These are phyloP conservation scores for Calonectria leucothoes DNA, from an alignment of 2,329 filamentous ascomycete genomes.

Conservation along the genomic window DNA sequence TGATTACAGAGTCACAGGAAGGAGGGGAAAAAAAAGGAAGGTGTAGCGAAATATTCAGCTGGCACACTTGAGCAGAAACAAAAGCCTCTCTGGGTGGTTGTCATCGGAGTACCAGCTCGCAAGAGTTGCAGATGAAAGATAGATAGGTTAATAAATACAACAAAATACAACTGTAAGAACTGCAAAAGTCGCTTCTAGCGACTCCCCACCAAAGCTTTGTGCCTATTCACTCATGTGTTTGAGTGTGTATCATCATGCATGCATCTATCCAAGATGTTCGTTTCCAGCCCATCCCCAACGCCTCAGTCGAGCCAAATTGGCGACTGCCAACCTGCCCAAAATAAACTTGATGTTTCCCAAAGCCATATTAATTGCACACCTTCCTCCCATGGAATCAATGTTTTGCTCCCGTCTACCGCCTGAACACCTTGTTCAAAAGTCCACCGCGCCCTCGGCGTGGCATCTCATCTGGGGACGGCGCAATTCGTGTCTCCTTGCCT, in stretches of 20 bases:
- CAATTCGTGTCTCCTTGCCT: slow-evolving; percentile 34
- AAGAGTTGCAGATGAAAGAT: background rate
- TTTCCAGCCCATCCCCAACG: slow-evolving; percentile 5
- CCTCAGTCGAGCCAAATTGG: slow-evolving; percentile 12
- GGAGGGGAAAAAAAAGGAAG: background rate
- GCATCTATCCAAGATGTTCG: slow-evolving; percentile 9
- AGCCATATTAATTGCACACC: background rate
- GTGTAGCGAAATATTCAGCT: background rate
- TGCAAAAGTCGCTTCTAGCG: background rate
- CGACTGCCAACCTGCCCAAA: background rate
- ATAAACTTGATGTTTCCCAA: background rate
- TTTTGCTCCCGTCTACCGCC: slow-evolving; percentile 42
- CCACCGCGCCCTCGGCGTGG: slow-evolving; percentile 43
- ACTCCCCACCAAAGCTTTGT: background rate
- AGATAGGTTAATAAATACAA: background rate
- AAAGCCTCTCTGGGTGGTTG: background rate
- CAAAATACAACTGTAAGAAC: background rate
- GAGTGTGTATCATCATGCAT: slow-evolving; percentile 12
- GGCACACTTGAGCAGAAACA: background rate
- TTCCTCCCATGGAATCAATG: background rate
- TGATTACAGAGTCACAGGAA: background rate
- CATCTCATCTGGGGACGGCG: slow-evolving; percentile 31
- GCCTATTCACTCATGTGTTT: background rate
- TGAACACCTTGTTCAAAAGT: slow-evolving; percentile 51
- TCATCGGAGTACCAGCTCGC: background rate